Evolutionary conservation across 2,329 filamentous ascomycete genomes (phyloP).

Genomic region (Aureobasidium mangrovei): DNA sequence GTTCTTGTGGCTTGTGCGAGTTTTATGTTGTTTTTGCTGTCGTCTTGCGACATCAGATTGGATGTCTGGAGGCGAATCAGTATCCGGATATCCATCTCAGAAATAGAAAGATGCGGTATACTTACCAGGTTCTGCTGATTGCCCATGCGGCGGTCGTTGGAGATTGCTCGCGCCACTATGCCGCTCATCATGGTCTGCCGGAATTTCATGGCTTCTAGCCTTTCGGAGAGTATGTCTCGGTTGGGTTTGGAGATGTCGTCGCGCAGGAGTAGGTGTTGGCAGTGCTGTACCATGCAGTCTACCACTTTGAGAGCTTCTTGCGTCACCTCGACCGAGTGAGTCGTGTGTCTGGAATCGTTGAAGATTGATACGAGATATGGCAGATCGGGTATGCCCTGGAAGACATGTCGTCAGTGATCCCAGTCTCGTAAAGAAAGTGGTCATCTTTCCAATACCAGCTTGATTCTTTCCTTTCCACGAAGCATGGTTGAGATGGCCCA

Average conservation of each 20-base stretch:
- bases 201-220: background rate
- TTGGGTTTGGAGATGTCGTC: background rate
- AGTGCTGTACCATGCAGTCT: background rate
- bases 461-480: background rate
- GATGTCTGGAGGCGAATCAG: slow-evolving; percentile 19
- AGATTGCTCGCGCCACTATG: background rate
- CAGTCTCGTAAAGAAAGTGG: background rate
- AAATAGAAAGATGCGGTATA: background rate
- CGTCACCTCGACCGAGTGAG: slow-evolving; percentile 3
- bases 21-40: slow-evolving; percentile 21
- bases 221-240: background rate
- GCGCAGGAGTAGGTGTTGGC: background rate
- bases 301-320: slow-evolving; percentile 1
- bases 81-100: background rate
- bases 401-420: background rate
- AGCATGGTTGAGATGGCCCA: slow-evolving; percentile 1
- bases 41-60: slow-evolving; percentile 33
- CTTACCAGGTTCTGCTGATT: slow-evolving; percentile 5
- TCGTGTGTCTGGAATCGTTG: background rate
- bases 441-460: background rate
- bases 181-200: slow-evolving; percentile 3
- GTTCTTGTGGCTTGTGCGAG: slow-evolving; percentile 23
- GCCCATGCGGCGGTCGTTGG: slow-evolving; percentile 5
- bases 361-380: background rate
- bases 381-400: background rate